Evolutionary conservation across 768 basidiomycete genomes (phyloP).

Genomic region (Pisolithus tinctorius): DNA sequence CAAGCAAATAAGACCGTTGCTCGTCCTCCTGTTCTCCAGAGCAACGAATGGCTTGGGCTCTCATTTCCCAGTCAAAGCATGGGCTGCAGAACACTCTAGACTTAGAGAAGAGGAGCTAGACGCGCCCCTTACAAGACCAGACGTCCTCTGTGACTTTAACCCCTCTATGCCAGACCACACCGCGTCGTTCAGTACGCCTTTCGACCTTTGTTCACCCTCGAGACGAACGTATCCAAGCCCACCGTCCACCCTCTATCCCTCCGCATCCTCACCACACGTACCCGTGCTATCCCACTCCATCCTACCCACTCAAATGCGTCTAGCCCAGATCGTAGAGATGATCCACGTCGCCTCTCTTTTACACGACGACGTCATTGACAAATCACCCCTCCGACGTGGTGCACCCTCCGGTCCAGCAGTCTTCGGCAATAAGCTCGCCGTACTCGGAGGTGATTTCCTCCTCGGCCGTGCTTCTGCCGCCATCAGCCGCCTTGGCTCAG

Average conservation of each 20-base stretch:
- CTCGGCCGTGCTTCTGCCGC: slow-evolving; percentile 87
- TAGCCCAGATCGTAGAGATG: slow-evolving; percentile 97
- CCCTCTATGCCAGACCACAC: slow-evolving; percentile 78
- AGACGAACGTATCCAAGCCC: slow-evolving; percentile 19
- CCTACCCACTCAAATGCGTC: slow-evolving; percentile 83
- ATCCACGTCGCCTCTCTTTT: slow-evolving; percentile 92
- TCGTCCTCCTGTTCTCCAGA: slow-evolving; percentile 84
- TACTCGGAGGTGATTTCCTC: slow-evolving; percentile 94
- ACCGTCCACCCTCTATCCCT: slow-evolving; percentile 15
- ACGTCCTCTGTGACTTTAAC: slow-evolving; percentile 89
- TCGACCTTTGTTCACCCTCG: slow-evolving; percentile 38
- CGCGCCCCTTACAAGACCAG: slow-evolving; percentile 67
- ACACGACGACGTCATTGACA: slow-evolving; percentile 87
- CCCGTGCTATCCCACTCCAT: slow-evolving; percentile 26
- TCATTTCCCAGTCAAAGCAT: slow-evolving; percentile 52
- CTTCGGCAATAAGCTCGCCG: slow-evolving; percentile 89
- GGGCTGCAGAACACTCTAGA: slow-evolving; percentile 54
- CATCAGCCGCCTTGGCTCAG: slow-evolving; percentile 76
- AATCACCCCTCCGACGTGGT: slow-evolving; percentile 63
- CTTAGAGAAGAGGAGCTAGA: slow-evolving; percentile 61
- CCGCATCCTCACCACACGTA: slow-evolving; percentile 7
- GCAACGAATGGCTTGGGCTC: slow-evolving; percentile 88
- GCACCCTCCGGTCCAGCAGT: slow-evolving; percentile 62
- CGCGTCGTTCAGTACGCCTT: slow-evolving; percentile 56
- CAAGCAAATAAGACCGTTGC: slow-evolving; percentile 83